A percentile compares a stretch with the other conserved stretches of the same genome.
Evolutionary conservation across 1,139 yeast species (phyloP).

Genomic region (Debaryomyces udenii): DNA sequence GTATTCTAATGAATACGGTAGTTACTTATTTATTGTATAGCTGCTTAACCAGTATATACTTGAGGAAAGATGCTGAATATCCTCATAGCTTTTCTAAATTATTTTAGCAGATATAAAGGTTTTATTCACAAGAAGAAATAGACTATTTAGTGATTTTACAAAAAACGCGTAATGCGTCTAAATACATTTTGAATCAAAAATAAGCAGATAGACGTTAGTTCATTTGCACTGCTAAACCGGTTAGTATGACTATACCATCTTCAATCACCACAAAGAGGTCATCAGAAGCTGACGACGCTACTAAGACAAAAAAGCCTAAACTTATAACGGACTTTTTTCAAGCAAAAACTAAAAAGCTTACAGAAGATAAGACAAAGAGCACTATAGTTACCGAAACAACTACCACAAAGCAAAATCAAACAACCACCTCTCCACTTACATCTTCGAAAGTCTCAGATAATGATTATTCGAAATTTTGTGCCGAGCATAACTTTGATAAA

Average conservation of each 20-base stretch:
- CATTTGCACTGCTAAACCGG: too few relatives aligned
- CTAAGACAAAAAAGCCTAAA: slow-evolving; percentile 14
- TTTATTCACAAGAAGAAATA: slow-evolving; percentile 1
- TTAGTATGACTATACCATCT: background rate
- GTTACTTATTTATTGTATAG: slow-evolving; percentile 37
- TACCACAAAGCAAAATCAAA: slow-evolving; percentile 2
- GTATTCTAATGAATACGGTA: slow-evolving; percentile 19
- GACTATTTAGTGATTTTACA: slow-evolving; percentile 2
- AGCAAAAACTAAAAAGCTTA: slow-evolving; percentile 14
- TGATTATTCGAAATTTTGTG: slow-evolving; percentile 20
- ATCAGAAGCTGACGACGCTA: background rate
- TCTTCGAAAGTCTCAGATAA: slow-evolving; percentile 2
- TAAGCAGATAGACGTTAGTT: too few relatives aligned
- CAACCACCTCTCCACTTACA: background rate
- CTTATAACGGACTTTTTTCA: slow-evolving; percentile 29
- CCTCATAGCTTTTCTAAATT: slow-evolving; percentile 42
- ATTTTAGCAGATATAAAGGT: slow-evolving; percentile 22
- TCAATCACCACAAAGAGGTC: slow-evolving; percentile 1
- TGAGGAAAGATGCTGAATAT: slow-evolving; percentile 44
- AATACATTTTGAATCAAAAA: background rate
- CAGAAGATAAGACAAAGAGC: background rate
- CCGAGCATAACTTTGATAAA: slow-evolving; percentile 46
- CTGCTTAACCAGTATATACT: slow-evolving; percentile 41
- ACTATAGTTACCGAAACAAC: background rate
- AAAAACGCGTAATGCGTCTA: slow-evolving; percentile 3